Base-by-base conservation (phyloP, 352 stramenopile species). In the Aphanomyces cochlioides region DNA sequence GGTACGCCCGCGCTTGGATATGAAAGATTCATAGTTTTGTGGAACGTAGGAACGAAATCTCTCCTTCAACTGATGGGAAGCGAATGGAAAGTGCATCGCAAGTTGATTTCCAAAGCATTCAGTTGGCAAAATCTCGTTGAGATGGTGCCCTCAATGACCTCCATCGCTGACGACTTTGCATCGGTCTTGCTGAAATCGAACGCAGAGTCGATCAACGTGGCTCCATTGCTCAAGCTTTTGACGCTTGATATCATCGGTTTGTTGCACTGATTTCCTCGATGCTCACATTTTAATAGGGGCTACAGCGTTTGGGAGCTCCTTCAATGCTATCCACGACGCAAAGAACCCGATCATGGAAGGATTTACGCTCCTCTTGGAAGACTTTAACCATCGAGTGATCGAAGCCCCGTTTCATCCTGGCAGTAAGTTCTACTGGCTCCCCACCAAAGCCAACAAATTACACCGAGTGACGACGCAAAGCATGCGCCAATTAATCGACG, bases 51-150 rank as follows among this genome's bases (percentile, higher is more conserved):
- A 50, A n/a, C 43, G 10, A 50, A 50, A 50, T 12, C 10, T 12
- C 17, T 50, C 10, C 10, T 50, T 50, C 43, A 50, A 50, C 43
- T 67, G 4, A 15, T 37, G 41, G 39, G 43, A 41, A 6, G 56
- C 59, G 59, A 67, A 50, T 67, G 59, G 59, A 67, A 67, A 40
- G 5, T 53, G 21, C 59, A 67, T 40, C 59, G 59, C 38, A n/a
- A 37, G 10, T 34, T 67, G 17, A 41, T 67, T 19, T n/a, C 59
- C 7, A 56, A 41, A n/a, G 59, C 59, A 5, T 56, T 67, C n/a
- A 17, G 38, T 8, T 67, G 59, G 59, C 59, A 67, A 45, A 67
- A 50, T 34, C 43, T 67, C 7, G 59, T 36, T 0, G 6, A 7
- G 17, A 67, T 67, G 59, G 59, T 38, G 12, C 59, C 40, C 1